These are phyloP conservation scores for Meyerozyma guilliermondii DNA, from an alignment of 1,139 yeast genomes.

Conservation along the genomic window DNA sequence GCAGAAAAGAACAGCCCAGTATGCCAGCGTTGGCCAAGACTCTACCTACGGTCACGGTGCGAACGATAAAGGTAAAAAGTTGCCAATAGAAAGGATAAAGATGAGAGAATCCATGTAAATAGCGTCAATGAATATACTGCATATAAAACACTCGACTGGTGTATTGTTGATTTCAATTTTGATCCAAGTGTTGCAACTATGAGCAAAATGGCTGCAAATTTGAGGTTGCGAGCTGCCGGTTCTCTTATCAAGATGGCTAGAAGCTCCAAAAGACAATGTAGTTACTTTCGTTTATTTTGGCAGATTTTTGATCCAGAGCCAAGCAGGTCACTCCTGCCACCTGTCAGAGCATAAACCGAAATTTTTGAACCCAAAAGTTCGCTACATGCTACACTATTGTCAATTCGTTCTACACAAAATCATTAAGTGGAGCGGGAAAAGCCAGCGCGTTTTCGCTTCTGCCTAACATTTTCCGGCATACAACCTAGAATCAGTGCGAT, in stretches of 20 bases:
- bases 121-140: not conserved
- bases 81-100: slow-evolving; percentile 24
- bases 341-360: no score
- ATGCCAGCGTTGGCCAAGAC: slow-evolving; percentile 44
- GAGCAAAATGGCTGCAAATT: not conserved
- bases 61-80: slow-evolving; percentile 19
- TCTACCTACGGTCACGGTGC: slow-evolving; percentile 40
- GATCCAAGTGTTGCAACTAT: not conserved
- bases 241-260: not conserved
- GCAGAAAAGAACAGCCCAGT: slow-evolving; percentile 32
- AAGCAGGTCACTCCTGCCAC: no score
- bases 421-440: no score
- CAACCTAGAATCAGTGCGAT: not conserved
- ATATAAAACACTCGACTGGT: not conserved
- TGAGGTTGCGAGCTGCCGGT: not conserved
- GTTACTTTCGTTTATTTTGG: no score
- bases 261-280: no score
- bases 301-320: no score
- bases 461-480: not conserved
- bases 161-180: not conserved
- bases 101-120: slow-evolving; percentile 13
- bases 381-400: no score
- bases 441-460: not conserved
- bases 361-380: no score
- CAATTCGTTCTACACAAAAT: no score